Conservation (phyloP, 805 yeast species). For the Suhomyces vadensis region DNA sequence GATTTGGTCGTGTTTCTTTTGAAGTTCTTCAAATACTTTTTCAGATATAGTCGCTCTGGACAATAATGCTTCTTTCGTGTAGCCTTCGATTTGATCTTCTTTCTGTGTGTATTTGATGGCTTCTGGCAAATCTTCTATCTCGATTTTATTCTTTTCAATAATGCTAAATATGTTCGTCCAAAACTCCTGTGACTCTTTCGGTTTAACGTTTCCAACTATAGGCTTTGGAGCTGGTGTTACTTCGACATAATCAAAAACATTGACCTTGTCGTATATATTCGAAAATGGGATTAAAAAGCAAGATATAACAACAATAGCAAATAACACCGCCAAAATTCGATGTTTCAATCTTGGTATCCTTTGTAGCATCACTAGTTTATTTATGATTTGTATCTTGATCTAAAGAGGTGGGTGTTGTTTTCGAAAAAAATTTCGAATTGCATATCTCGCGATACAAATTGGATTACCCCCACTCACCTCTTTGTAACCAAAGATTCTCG, state of each 20-base stretch:
- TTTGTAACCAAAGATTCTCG: not conserved
- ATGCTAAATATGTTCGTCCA: constrained; percentile 30
- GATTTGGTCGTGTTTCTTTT: constrained; percentile 21
- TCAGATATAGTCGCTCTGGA: constrained; percentile 28
- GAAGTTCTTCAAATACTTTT: constrained; percentile 23
- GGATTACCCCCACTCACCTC: not conserved
- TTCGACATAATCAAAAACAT: not conserved
- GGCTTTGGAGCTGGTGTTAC: constrained; percentile 7
- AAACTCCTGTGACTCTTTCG: constrained; percentile 22
- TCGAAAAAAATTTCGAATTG: not conserved
- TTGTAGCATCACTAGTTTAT: not conserved
- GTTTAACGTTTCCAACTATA: constrained; percentile 10
- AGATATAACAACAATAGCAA: not conserved
- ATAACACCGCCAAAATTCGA: constrained; percentile 8
- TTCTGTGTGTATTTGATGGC: constrained; percentile 25
- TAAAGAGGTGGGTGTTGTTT: not conserved
- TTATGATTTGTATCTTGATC: not conserved
- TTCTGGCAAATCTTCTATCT: constrained; percentile 15
- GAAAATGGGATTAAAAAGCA: not conserved
- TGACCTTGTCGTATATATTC: not conserved
- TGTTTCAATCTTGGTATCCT: constrained; percentile 8
- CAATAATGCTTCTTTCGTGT: constrained; percentile 25
- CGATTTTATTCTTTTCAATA: constrained; percentile 19
- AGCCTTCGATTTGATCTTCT: constrained; percentile 18
- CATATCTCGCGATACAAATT: not conserved